Percentiles rank a stretch among this genome's conserved stretches.
These are phyloP conservation scores for Pythium folliculosum DNA, from an alignment of 352 stramenopile genomes.

Conservation along the genomic window DNA sequence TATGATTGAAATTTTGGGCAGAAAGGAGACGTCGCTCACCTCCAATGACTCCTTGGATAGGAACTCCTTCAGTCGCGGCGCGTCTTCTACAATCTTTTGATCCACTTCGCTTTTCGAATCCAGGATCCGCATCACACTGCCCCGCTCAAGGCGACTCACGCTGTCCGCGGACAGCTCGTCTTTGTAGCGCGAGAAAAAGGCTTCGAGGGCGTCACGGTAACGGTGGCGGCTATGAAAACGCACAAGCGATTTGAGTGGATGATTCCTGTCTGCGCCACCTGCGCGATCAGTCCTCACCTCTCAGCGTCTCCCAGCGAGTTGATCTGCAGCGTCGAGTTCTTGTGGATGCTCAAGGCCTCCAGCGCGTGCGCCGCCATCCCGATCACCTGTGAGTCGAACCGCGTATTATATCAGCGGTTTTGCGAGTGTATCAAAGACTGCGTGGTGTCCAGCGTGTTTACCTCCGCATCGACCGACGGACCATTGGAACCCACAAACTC, in stretches of 20 bases:
- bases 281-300: too few relatives aligned
- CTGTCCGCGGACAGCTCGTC: constrained; percentile 74
- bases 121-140: constrained; percentile 84
- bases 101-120: constrained; percentile 83
- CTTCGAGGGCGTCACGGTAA: constrained; percentile 68
- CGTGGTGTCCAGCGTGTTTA: constrained; percentile 14
- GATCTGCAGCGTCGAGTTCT: constrained; percentile 71
- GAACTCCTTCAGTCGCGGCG: constrained; percentile 63
- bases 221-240: constrained; percentile 55
- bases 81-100: constrained; percentile 64
- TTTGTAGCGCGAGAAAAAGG: constrained; percentile 66
- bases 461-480: constrained; percentile 79
- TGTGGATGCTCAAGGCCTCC: constrained; percentile 48
- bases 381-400: constrained; percentile 52
- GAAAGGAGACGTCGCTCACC: constrained; percentile 23
- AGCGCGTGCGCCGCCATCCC: constrained; percentile 72
- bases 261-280: too few relatives aligned
- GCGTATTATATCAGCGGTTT: neutral
- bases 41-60: constrained; percentile 57
- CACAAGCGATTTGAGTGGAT: too few relatives aligned
- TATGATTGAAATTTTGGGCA: too few relatives aligned
- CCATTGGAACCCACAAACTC: constrained; percentile 83
- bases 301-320: constrained; percentile 83
- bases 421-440: neutral
- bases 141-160: constrained; percentile 70